Conservation (phyloP, 306 rosid genomes). For the Vigna reflexopilosa region DNA sequence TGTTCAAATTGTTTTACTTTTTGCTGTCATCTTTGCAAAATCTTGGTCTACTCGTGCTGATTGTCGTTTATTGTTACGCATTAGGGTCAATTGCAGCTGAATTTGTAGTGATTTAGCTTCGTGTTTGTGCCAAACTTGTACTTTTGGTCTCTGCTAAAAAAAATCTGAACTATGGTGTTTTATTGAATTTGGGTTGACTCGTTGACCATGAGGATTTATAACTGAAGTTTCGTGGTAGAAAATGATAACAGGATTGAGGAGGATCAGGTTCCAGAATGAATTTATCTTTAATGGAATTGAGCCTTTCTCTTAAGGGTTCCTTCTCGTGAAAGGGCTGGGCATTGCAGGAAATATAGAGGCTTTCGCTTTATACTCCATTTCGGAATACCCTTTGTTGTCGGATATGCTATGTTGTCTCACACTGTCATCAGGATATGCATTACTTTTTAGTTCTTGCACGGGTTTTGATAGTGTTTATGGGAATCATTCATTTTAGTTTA, state of each 20-base stretch:
- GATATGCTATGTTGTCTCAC: not conserved
- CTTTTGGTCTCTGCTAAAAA: not conserved
- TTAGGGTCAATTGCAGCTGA: slow-evolving; percentile 1
- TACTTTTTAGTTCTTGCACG: slow-evolving; percentile 3
- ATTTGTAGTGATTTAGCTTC: slow-evolving; percentile 17
- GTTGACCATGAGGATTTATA: not conserved
- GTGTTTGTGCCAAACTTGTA: slow-evolving; percentile 12
- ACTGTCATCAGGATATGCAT: slow-evolving; percentile 19
- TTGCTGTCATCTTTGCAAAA: not conserved
- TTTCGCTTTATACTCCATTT: slow-evolving; percentile 24
- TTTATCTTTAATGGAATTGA: not conserved
- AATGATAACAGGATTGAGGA: not conserved
- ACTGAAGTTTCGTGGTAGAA: not conserved
- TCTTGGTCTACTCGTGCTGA: slow-evolving; percentile 10
- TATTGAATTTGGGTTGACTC: slow-evolving; percentile 27
- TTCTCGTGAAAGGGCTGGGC: not conserved
- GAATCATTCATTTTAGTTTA: slow-evolving; percentile 25
- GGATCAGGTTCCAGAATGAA: not conserved
- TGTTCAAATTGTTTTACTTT: not conserved
- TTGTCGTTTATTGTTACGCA: slow-evolving; percentile 2
- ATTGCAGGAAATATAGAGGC: not conserved
- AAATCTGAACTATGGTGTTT: not conserved
- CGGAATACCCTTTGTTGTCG: not conserved
- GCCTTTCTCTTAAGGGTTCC: not conserved
- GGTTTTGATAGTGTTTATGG: not conserved